These are phyloP conservation scores for Sorghum bicolor DNA, from an alignment of 176 grass and related monocot genomes.

Conservation along the genomic window Sorghum_bicolor_NCBIv3 NC_012877.2:2575001-2575500, in stretches of 20 bases:
- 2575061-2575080: not conserved
- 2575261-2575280: conserved; percentile 42
- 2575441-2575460: not conserved
- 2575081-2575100: no score
- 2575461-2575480: not conserved
- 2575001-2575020: conserved; percentile 39
- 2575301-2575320: conserved; percentile 30
- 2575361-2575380: conserved; percentile 19
- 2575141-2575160: no score
- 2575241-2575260: not conserved
- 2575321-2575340: conserved; percentile 21
- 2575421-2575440: not conserved
- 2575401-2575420: not conserved
- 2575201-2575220: no score
- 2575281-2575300: conserved; percentile 24
- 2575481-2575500: not conserved
- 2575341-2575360: not conserved
- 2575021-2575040: conserved; percentile 20
- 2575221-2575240: no score
- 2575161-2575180: no score
- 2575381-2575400: conserved; percentile 7
- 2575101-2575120: no score
- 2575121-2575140: no score
- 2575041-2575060: conserved; percentile 17
- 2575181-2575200: no score